Evolutionary conservation across 1,284 basidiomycete genomes (phyloP).

Genomic region (Irpex sp.): DNA sequence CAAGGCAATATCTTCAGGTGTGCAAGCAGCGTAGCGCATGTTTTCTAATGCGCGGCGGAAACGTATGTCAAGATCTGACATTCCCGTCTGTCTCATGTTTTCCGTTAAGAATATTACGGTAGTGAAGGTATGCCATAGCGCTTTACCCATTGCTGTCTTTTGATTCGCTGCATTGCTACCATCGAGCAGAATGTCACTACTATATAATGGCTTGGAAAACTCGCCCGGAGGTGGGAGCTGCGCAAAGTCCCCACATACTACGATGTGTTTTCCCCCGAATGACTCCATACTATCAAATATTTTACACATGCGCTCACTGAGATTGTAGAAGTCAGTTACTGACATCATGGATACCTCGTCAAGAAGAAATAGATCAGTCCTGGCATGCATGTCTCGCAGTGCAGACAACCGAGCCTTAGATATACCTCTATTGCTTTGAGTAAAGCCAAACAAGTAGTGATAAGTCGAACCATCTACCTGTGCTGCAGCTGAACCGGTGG

Average conservation of each 20-base stretch:
- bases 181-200: too few species aligned
- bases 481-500: constrained; percentile 34
- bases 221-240: too few species aligned
- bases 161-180: neutral
- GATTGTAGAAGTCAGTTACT: neutral
- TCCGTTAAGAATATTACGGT: constrained; percentile 31
- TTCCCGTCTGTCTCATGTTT: constrained; percentile 34
- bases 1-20: too few species aligned
- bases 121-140: constrained; percentile 32
- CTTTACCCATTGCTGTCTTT: constrained; percentile 30
- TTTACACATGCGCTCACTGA: constrained; percentile 18
- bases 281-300: constrained; percentile 6
- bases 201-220: too few species aligned
- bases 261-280: neutral
- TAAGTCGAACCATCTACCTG: constrained; percentile 34
- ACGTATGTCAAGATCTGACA: too few species aligned
- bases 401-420: too few species aligned
- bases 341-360: constrained; percentile 2
- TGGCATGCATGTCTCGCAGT: neutral
- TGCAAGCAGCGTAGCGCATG: too few species aligned
- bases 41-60: too few species aligned
- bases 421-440: neutral
- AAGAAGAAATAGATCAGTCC: neutral
- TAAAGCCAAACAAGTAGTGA: constrained; percentile 31
- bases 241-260: neutral